These are phyloP conservation scores for Martensiomyces pterosporus DNA, from an alignment of 192 early-diverging fungal genomes.

Conservation along the genomic window DNA sequence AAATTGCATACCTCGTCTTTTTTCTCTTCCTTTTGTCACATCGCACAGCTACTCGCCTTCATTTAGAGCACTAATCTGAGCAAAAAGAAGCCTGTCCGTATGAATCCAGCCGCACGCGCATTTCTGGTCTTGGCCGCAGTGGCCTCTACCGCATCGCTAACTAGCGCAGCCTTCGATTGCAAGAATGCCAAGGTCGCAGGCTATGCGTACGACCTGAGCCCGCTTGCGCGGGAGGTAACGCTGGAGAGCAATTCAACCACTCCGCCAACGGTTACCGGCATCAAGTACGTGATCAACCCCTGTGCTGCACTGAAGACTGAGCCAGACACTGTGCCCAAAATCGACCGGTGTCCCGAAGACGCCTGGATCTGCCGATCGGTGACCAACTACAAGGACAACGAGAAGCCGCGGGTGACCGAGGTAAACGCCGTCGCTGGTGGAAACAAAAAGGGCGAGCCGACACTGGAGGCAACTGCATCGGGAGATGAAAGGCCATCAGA, in stretches of 20 bases:
- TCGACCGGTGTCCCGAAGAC: conserved; percentile 39
- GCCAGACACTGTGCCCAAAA: conserved; percentile 25
- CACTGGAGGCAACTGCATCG: conserved; percentile 20
- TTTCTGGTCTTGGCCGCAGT: conserved; percentile 4
- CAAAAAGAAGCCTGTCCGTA: no score
- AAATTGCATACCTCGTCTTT: no score
- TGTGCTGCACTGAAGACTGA: conserved; percentile 27
- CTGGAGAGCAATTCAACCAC: conserved; percentile 36
- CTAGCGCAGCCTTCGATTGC: conserved; percentile 45
- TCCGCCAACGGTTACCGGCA: conserved; percentile 38
- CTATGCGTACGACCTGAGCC: conserved; percentile 35
- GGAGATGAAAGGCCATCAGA: conserved; percentile 22
- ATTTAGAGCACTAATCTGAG: no score
- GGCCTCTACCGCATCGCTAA: background rate
- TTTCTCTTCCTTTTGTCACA: no score
- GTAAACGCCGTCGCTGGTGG: conserved; percentile 34
- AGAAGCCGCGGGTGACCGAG: conserved; percentile 28
- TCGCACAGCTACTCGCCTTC: no score
- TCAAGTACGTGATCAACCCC: conserved; percentile 39
- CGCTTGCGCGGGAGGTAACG: conserved; percentile 19
- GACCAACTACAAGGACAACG: conserved; percentile 41
- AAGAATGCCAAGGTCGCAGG: conserved; percentile 36
- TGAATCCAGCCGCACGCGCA: no score
- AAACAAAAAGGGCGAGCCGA: conserved; percentile 12
- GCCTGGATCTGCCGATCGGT: conserved; percentile 42